Conservation (phyloP, 371 early-diverging fungal genomes). For the Mortierella sp. region DNA sequence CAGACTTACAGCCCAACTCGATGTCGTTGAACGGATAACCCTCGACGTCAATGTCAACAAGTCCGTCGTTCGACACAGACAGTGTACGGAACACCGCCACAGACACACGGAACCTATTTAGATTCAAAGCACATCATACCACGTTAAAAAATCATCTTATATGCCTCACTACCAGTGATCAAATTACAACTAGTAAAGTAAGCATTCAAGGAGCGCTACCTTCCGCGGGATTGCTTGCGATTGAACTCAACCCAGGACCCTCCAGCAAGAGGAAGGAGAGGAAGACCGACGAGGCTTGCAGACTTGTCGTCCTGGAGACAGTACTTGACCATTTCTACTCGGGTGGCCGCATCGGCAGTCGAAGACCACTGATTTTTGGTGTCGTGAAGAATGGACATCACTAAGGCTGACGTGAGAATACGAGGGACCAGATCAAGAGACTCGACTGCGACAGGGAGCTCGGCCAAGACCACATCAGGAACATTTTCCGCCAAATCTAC, state of each 20-base stretch:
- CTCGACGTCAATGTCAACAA: neutral
- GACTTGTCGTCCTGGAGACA: conserved; percentile 9
- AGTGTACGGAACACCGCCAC: neutral
- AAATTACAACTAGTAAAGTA: too few species aligned
- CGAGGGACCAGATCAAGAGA: neutral
- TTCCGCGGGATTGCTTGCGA: neutral
- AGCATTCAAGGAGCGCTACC: too few species aligned
- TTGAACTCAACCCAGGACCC: conserved; percentile 21
- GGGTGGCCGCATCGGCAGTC: neutral
- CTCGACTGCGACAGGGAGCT: neutral
- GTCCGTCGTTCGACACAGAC: neutral
- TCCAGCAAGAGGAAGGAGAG: conserved; percentile 19
- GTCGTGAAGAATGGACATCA: neutral
- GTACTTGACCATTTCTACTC: conserved; percentile 14
- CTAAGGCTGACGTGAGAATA: conserved; percentile 1
- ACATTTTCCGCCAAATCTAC: conserved; percentile 6
- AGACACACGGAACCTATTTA: neutral
- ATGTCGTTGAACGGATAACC: neutral
- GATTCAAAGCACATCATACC: too few species aligned
- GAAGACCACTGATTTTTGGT: neutral
- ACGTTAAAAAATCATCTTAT: too few species aligned
- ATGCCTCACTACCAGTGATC: too few species aligned
- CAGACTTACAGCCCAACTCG: neutral
- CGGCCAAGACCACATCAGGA: neutral
- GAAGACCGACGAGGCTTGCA: conserved; percentile 16